These are phyloP conservation scores for Fusarium incarnatum DNA, from an alignment of 2,329 filamentous ascomycete genomes.

Conservation along the genomic window DNA sequence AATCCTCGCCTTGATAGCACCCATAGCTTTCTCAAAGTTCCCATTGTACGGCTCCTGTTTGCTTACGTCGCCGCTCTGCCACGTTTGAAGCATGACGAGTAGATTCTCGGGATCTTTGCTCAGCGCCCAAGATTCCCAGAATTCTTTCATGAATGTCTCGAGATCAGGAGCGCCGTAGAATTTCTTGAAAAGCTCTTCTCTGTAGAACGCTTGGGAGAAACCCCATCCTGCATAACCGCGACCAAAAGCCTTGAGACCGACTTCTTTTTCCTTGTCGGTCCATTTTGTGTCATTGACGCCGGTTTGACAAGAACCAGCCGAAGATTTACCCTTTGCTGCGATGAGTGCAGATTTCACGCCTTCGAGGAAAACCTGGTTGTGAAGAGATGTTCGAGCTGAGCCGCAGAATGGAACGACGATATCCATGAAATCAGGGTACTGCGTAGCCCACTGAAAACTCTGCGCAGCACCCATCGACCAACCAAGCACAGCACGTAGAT, in stretches of 20 bases:
- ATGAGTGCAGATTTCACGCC: constrained; percentile 62
- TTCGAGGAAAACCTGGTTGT: constrained; percentile 67
- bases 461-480: constrained; percentile 69
- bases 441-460: constrained; percentile 63
- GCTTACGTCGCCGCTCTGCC: constrained; percentile 80
- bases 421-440: constrained; percentile 62
- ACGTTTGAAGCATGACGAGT: constrained; percentile 80
- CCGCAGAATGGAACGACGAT: constrained; percentile 62
- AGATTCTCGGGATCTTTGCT: constrained; percentile 82
- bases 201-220: constrained; percentile 82
- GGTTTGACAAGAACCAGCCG: constrained; percentile 61
- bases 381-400: constrained; percentile 61
- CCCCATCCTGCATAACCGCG: constrained; percentile 86
- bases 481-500: constrained; percentile 61
- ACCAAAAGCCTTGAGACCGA: constrained; percentile 74
- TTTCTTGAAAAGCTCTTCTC: constrained; percentile 74
- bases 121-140: constrained; percentile 81
- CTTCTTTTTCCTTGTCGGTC: constrained; percentile 56
- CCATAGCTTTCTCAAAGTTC: constrained; percentile 73
- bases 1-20: constrained; percentile 76
- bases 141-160: constrained; percentile 78
- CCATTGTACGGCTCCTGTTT: constrained; percentile 75
- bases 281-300: constrained; percentile 40
- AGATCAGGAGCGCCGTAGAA: constrained; percentile 73
- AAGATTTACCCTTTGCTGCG: constrained; percentile 55